Evolutionary conservation across 257 asterid species (phyloP).

Genomic region (Leptodermis oblonga): DNA sequence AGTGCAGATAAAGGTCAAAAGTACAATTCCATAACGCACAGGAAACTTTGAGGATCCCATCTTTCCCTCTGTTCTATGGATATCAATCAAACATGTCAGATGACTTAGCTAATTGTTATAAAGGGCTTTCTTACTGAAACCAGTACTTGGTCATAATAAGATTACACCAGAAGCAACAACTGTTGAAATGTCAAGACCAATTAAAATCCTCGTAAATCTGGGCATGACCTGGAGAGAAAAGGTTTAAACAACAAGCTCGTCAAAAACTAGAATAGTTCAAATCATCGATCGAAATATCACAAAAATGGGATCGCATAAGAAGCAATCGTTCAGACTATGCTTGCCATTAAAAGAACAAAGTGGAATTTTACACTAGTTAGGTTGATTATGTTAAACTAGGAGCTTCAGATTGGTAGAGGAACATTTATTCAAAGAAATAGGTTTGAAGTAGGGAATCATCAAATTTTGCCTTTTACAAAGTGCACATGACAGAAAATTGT

Average conservation of each 20-base stretch:
- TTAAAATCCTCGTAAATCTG: conserved; percentile 9
- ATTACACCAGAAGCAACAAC: background rate
- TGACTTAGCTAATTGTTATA: background rate
- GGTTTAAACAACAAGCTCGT: conserved; percentile 1
- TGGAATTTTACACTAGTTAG: background rate
- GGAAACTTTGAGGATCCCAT: conserved; percentile 64
- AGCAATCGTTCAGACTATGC: background rate
- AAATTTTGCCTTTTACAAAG: background rate
- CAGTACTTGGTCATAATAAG: background rate
- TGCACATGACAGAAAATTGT: background rate
- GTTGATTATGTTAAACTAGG: background rate
- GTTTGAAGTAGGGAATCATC: background rate
- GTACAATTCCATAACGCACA: conserved; percentile 58
- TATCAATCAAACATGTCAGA: conserved; percentile 17
- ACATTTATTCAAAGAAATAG: background rate
- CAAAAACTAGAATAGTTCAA: background rate
- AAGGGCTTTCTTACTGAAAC: background rate
- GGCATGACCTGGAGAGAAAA: conserved; percentile 13
- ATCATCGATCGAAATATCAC: background rate
- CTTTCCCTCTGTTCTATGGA: conserved; percentile 38
- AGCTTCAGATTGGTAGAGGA: background rate
- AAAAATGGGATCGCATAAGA: background rate
- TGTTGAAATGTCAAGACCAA: background rate
- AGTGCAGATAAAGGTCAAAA: conserved; percentile 81
- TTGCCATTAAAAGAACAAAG: background rate